These are phyloP conservation scores for Macrocybe gigantea DNA, from an alignment of 768 basidiomycete genomes.

Conservation along the genomic window DNA sequence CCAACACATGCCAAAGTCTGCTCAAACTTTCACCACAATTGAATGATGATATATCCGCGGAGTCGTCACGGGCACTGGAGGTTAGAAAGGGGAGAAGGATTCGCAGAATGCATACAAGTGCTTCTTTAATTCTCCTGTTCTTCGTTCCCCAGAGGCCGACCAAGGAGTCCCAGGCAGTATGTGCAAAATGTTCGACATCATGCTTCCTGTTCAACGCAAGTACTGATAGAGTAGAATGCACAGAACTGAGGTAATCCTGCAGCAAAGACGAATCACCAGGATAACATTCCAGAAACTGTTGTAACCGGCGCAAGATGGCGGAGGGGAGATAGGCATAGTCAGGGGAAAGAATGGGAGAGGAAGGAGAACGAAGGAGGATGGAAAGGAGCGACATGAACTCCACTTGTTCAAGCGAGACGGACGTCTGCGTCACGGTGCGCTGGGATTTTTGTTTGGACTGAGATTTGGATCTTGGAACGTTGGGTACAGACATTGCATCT, in stretches of 20 bases:
- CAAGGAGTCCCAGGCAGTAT: constrained; percentile 55
- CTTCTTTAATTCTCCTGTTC: constrained; percentile 71
- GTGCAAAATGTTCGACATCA: constrained; percentile 56
- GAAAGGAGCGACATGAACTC: constrained; percentile 66
- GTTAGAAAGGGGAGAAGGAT: constrained; percentile 69
- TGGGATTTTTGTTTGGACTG: constrained; percentile 11
- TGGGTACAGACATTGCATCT: constrained; percentile 9
- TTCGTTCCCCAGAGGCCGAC: constrained; percentile 77
- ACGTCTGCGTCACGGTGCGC: constrained; percentile 10
- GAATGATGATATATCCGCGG: constrained; percentile 15
- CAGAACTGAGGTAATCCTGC: constrained; percentile 61
- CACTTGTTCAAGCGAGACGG: constrained; percentile 53
- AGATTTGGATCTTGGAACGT: constrained; percentile 5
- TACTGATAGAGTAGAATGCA: constrained; percentile 67
- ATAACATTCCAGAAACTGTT: constrained; percentile 58
- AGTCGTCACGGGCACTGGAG: constrained; percentile 20
- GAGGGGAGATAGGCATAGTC: constrained; percentile 35
- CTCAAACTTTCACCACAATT: constrained; percentile 42
- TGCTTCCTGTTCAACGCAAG: constrained; percentile 70
- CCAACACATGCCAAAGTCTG: constrained; percentile 50
- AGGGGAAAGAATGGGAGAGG: constrained; percentile 49
- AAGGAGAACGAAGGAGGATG: constrained; percentile 50
- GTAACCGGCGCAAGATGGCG: constrained; percentile 45
- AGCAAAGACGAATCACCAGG: constrained; percentile 75
- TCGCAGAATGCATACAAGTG: constrained; percentile 67